Conservation (phyloP, 176 grass and related monocot genomes). For the Tillandsia leiboldiana region DNA sequence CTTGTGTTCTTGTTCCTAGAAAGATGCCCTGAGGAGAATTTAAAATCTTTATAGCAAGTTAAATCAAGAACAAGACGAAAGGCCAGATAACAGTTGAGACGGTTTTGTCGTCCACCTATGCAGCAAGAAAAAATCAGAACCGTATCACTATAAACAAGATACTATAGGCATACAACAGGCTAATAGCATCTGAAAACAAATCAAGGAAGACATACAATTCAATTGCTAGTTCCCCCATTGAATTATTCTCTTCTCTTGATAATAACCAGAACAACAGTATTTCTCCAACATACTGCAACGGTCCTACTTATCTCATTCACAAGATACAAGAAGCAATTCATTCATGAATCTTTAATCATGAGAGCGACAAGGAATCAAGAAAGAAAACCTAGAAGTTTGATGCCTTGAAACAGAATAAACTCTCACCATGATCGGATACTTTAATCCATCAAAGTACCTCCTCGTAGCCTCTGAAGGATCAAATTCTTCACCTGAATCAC, state of each 20-base stretch:
- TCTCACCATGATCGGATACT: constrained; percentile 72
- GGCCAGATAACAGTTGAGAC: too few species aligned
- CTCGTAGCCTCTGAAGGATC: constrained; percentile 64
- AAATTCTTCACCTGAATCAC: constrained; percentile 40
- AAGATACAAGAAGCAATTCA: too few species aligned
- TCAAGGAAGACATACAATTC: background rate
- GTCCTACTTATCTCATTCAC: too few species aligned
- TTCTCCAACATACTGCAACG: background rate
- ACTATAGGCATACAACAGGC: background rate
- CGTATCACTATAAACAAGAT: too few species aligned
- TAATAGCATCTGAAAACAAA: background rate
- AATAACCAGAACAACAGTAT: background rate
- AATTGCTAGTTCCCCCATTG: background rate
- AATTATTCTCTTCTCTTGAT: background rate
- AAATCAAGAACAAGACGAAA: too few species aligned
- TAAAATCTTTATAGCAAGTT: too few species aligned
- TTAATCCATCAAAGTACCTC: constrained; percentile 61
- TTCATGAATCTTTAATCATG: too few species aligned
- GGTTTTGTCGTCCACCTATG: too few species aligned
- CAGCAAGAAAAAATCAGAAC: too few species aligned
- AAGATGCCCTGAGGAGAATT: too few species aligned
- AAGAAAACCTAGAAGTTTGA: background rate
- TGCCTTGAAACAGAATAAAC: background rate
- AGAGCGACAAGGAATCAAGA: background rate
- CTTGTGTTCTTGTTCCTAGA: too few species aligned